phyloP scores from a whole-genome alignment of 148 eudicot genomes.

The Amaranthus cruentus region DNA sequence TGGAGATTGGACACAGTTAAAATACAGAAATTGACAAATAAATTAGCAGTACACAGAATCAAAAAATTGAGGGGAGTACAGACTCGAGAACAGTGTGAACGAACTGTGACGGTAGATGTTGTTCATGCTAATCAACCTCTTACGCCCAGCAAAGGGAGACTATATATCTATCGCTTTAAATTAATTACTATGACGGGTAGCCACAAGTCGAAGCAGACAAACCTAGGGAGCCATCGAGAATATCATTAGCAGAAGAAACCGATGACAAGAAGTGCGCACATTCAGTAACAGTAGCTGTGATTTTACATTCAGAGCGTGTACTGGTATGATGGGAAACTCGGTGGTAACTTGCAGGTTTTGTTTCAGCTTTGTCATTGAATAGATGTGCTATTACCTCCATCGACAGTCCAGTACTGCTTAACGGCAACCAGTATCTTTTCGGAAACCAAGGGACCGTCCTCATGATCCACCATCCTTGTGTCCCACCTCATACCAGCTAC shows the following conservation, averaged over 20 bases:
- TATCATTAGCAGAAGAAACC: not conserved
- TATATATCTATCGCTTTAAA: slow-evolving; percentile 8
- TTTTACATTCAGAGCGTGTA: not conserved
- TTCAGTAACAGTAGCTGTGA: not conserved
- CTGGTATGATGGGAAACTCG: not conserved
- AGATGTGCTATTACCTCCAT: slow-evolving; percentile 64
- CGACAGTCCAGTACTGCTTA: slow-evolving; percentile 78
- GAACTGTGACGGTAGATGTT: too few species aligned
- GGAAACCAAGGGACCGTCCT: slow-evolving; percentile 80
- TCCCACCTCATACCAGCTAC: slow-evolving; percentile 78
- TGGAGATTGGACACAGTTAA: not conserved
- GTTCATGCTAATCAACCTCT: not conserved
- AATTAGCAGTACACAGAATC: not conserved
- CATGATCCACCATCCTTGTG: slow-evolving; percentile 73
- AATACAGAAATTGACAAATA: not conserved
- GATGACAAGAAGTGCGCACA: not conserved
- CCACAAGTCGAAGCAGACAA: slow-evolving; percentile 1
- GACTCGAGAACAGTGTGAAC: not conserved
- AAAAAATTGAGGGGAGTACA: slow-evolving; percentile 1
- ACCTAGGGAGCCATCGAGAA: not conserved
- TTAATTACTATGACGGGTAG: slow-evolving; percentile 1
- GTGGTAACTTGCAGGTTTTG: not conserved
- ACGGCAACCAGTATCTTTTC: slow-evolving; percentile 86
- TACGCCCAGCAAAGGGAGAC: not conserved
- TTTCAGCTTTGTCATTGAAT: slow-evolving; percentile 23